Conservation (phyloP, 306 rosid species). For the Glycine tomentella region DNA sequence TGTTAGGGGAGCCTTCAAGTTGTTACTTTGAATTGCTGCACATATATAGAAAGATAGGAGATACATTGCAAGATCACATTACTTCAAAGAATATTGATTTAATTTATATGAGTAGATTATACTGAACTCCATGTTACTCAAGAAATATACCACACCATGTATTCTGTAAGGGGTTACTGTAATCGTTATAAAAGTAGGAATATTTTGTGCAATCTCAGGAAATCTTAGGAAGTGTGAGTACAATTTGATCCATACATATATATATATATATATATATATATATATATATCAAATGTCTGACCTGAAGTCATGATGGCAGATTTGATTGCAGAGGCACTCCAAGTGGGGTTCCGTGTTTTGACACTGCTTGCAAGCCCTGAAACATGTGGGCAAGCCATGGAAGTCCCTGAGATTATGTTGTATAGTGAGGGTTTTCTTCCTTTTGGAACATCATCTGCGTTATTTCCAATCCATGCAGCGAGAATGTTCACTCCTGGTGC, state of each 20-base stretch:
- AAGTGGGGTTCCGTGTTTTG: constrained; percentile 67
- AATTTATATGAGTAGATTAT: neutral
- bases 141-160: too few relatives aligned
- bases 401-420: constrained; percentile 76
- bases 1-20: constrained; percentile 59
- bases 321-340: constrained; percentile 79
- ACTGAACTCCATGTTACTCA: too few relatives aligned
- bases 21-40: constrained; percentile 71
- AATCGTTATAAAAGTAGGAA: neutral
- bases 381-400: constrained; percentile 90
- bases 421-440: constrained; percentile 54
- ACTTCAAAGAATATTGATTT: neutral
- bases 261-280: too few relatives aligned
- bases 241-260: too few relatives aligned
- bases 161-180: neutral
- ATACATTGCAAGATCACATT: neutral
- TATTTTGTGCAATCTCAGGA: neutral
- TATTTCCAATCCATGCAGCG: constrained; percentile 78
- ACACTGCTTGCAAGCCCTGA: constrained; percentile 68
- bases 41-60: constrained; percentile 13
- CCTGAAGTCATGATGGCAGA: constrained; percentile 97
- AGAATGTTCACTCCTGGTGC: constrained; percentile 94
- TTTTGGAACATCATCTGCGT: neutral
- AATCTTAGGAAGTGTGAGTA: neutral
- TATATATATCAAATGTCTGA: constrained; percentile 17